Conservation (phyloP, 345 rosid species). For the Citrus australasica region DNA sequence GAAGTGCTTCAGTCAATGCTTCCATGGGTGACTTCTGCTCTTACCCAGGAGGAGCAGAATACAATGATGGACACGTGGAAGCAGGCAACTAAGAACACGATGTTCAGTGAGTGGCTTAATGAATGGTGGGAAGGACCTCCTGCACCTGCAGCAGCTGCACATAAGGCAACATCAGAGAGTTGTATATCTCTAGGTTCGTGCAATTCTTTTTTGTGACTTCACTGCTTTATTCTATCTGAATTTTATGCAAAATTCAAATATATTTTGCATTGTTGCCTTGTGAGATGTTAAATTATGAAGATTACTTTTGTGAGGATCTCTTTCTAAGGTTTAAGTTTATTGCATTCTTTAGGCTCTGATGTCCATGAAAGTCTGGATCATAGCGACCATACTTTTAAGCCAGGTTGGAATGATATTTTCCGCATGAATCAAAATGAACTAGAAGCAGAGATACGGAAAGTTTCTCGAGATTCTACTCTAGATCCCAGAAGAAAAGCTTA, state of each 20-base stretch:
- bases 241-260: conserved; percentile 7
- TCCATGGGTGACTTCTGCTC: conserved; percentile 67
- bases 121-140: conserved; percentile 58
- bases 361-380: conserved; percentile 42
- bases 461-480: conserved; percentile 75
- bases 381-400: conserved; percentile 49
- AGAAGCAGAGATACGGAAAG: conserved; percentile 61
- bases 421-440: conserved; percentile 75
- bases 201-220: background rate
- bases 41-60: conserved; percentile 60
- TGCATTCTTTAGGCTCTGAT: conserved; percentile 30
- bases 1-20: conserved; percentile 67
- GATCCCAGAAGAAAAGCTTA: conserved; percentile 74
- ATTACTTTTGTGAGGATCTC: conserved; percentile 7
- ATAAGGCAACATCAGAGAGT: conserved; percentile 36
- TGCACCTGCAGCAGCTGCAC: conserved; percentile 22
- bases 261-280: conserved; percentile 1
- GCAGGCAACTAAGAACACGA: conserved; percentile 60
- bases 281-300: conserved; percentile 12
- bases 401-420: conserved; percentile 67
- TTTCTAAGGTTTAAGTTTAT: background rate
- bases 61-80: conserved; percentile 68
- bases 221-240: background rate
- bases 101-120: conserved; percentile 64
- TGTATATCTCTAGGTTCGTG: conserved; percentile 43